These are phyloP conservation scores for Boletus calvinii DNA, from an alignment of 1,284 basidiomycete species.

Conservation along the genomic window DNA sequence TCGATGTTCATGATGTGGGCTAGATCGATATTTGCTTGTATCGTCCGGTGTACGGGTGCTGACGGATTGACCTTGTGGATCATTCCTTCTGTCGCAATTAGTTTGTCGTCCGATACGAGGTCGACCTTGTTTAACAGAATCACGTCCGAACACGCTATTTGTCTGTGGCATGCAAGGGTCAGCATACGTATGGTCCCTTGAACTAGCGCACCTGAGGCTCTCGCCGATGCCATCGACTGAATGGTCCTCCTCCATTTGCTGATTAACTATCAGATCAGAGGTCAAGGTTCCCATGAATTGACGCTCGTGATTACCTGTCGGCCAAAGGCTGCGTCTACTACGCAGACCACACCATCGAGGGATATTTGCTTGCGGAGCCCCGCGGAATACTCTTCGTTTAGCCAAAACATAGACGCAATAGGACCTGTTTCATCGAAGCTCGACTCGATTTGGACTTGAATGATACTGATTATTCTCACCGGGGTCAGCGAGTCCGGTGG, in stretches of 20 bases:
- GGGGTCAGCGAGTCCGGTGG: constrained; percentile 92
- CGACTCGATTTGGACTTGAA: background rate
- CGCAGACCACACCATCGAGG: constrained; percentile 87
- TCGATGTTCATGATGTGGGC: constrained; percentile 73
- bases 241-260: constrained; percentile 85
- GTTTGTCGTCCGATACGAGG: constrained; percentile 48
- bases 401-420: constrained; percentile 89
- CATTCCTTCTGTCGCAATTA: constrained; percentile 50
- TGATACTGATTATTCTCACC: constrained; percentile 42
- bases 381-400: constrained; percentile 82
- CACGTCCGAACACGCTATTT: constrained; percentile 89
- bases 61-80: constrained; percentile 78
- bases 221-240: constrained; percentile 69
- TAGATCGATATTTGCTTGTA: constrained; percentile 69
- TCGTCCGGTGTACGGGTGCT: constrained; percentile 69
- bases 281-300: constrained; percentile 4
- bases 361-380: constrained; percentile 70
- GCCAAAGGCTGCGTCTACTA: constrained; percentile 88
- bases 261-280: constrained; percentile 8
- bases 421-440: constrained; percentile 45
- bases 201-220: constrained; percentile 58
- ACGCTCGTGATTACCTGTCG: constrained; percentile 51
- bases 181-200: background rate
- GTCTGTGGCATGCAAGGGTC: constrained; percentile 47
- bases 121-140: constrained; percentile 88